These are phyloP conservation scores for Moniliophthora roreri DNA, from an alignment of 1,284 basidiomycete genomes.

Conservation along the genomic window DNA sequence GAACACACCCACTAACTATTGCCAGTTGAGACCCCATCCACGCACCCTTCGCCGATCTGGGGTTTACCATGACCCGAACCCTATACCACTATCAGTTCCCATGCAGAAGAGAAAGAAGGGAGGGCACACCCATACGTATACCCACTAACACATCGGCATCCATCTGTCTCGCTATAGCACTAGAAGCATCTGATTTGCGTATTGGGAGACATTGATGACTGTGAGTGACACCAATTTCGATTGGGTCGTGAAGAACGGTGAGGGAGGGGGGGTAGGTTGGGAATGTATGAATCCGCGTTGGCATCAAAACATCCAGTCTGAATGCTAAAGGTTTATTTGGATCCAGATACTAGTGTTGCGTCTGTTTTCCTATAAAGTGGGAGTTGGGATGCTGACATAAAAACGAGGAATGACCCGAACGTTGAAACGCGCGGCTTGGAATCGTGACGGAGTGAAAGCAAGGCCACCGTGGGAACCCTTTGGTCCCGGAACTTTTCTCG, in stretches of 20 bases:
- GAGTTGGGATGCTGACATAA: no score
- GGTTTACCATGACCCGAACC: constrained; percentile 93
- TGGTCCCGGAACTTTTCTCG: no score
- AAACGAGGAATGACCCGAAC: no score
- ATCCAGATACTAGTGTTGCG: no score
- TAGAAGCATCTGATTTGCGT: constrained; percentile 88
- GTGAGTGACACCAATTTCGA: constrained; percentile 92
- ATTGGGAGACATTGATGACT: constrained; percentile 95
- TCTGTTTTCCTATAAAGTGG: no score
- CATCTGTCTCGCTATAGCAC: constrained; percentile 89
- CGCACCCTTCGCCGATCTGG: constrained; percentile 93
- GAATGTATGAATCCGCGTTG: no score
- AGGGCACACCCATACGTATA: constrained; percentile 86
- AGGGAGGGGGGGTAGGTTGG: constrained; percentile 79
- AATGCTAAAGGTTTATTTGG: no score
- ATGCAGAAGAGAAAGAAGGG: neutral
- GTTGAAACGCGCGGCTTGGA: no score
- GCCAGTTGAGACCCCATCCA: constrained; percentile 85
- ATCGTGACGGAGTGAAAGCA: no score
- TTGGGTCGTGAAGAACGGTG: constrained; percentile 82
- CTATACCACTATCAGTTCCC: constrained; percentile 54
- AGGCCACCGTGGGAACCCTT: no score
- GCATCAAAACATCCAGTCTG: no score
- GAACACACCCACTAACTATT: constrained; percentile 63
- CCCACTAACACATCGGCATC: constrained; percentile 96